phyloP scores from a whole-genome alignment of 495 filamentous ascomycete genomes.

The Trichoderma erinaceum region DNA sequence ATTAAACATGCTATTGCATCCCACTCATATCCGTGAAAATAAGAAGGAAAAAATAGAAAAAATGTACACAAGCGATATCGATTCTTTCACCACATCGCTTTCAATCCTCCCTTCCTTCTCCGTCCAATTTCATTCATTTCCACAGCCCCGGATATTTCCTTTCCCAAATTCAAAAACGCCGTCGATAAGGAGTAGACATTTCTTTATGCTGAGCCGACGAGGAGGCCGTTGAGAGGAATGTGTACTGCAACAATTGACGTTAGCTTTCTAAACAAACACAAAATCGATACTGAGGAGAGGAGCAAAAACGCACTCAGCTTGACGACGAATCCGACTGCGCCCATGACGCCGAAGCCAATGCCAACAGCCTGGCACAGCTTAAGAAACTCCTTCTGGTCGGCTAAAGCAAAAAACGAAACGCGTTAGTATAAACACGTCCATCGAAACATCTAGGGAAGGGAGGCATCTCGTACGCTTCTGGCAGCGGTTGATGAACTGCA shows the following conservation, averaged over 20 bases:
- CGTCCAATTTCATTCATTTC: background rate
- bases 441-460: background rate
- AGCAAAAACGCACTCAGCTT: constrained; percentile 64
- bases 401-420: constrained; percentile 18
- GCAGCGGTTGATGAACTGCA: constrained; percentile 76
- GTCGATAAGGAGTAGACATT: background rate
- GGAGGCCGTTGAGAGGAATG: constrained; percentile 32
- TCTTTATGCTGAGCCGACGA: constrained; percentile 30
- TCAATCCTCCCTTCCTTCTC: background rate
- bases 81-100: background rate
- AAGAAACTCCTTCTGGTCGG: constrained; percentile 83
- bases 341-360: constrained; percentile 45
- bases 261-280: background rate
- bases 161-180: background rate
- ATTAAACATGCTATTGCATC: constrained; percentile 11
- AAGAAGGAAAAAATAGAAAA: background rate
- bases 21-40: constrained; percentile 2
- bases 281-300: background rate
- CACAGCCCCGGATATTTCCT: background rate
- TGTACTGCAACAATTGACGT: constrained; percentile 23
- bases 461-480: constrained; percentile 61
- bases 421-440: constrained; percentile 22
- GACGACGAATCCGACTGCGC: constrained; percentile 76
- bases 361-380: constrained; percentile 96
- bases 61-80: constrained; percentile 10